phyloP scores from a whole-genome alignment of 495 filamentous ascomycete species.

The Mycothermus thermophilus region DNA sequence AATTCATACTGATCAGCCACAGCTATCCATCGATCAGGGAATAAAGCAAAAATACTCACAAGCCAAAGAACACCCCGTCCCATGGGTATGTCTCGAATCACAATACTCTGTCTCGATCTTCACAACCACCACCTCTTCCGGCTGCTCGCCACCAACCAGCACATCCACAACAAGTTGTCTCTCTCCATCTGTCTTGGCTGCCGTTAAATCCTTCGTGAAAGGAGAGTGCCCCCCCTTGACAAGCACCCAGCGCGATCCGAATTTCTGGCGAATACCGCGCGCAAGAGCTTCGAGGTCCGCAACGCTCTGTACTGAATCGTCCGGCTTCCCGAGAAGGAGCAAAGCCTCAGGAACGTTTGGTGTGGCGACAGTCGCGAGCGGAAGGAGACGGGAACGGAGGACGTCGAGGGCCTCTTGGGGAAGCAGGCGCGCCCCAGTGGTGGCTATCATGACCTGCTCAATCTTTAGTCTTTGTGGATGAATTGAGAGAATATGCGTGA shows the following conservation, averaged over 20 bases:
- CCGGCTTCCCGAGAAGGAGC: constrained; percentile 36
- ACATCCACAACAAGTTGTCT: constrained; percentile 59
- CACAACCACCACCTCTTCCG: constrained; percentile 11
- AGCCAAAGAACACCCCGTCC: constrained; percentile 88
- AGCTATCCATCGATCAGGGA: too few relatives aligned
- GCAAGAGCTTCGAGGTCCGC: constrained; percentile 56
- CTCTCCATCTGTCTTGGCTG: constrained; percentile 41
- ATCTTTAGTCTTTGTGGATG: background rate
- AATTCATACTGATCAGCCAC: background rate
- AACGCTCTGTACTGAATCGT: constrained; percentile 37
- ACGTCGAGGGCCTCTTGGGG: constrained; percentile 51
- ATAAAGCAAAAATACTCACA: constrained; percentile 37
- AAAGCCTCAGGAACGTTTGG: constrained; percentile 87
- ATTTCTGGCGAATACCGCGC: constrained; percentile 37
- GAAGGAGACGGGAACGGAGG: constrained; percentile 55
- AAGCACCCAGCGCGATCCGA: constrained; percentile 69
- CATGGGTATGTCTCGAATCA: constrained; percentile 71
- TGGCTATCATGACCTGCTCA: constrained; percentile 79
- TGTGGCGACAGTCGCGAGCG: constrained; percentile 65
- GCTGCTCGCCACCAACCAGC: constrained; percentile 37
- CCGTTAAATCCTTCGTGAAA: constrained; percentile 45
- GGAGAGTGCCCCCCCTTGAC: constrained; percentile 92
- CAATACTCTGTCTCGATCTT: constrained; percentile 56
- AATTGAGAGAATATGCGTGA: background rate
- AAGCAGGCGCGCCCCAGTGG: constrained; percentile 64